Conservation (phyloP, 2,329 filamentous ascomycete genomes). For the Clonostachys solani region DNA sequence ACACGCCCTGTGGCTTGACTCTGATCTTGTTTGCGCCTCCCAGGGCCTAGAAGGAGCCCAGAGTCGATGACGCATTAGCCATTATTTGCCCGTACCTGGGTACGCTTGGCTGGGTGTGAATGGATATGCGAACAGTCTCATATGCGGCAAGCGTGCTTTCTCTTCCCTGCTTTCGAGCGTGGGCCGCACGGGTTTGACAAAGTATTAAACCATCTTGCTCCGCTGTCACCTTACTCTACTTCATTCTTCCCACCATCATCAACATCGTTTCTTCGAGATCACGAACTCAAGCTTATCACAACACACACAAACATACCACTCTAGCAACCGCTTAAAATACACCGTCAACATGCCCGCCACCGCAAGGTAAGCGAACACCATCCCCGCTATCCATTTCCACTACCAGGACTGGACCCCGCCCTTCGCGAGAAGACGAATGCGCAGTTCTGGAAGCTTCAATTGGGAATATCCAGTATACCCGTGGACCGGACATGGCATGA, state of each 20-base stretch:
- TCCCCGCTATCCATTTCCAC: background rate
- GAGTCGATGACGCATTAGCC: too few species aligned
- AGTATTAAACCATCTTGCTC: too few species aligned
- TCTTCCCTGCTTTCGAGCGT: background rate
- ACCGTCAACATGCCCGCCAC: conserved; percentile 53
- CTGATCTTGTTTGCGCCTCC: background rate
- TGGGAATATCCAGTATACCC: too few species aligned
- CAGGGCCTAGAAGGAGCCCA: too few species aligned
- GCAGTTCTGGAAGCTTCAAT: background rate
- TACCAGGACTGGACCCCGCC: background rate
- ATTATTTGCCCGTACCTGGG: too few species aligned
- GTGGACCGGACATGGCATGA: background rate
- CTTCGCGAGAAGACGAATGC: background rate
- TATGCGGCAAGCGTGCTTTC: background rate
- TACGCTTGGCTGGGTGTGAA: too few species aligned
- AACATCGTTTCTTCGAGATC: too few species aligned
- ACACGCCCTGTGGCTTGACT: conserved; percentile 2
- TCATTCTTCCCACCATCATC: too few species aligned
- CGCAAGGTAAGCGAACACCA: conserved; percentile 39
- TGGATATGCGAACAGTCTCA: too few species aligned
- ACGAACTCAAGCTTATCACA: too few species aligned
- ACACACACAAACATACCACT: too few species aligned
- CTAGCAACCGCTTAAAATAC: background rate
- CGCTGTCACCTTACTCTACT: background rate
- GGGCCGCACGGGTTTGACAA: background rate